phyloP scores from a whole-genome alignment of 495 filamentous ascomycete genomes.

The Poronia punctata region DNA sequence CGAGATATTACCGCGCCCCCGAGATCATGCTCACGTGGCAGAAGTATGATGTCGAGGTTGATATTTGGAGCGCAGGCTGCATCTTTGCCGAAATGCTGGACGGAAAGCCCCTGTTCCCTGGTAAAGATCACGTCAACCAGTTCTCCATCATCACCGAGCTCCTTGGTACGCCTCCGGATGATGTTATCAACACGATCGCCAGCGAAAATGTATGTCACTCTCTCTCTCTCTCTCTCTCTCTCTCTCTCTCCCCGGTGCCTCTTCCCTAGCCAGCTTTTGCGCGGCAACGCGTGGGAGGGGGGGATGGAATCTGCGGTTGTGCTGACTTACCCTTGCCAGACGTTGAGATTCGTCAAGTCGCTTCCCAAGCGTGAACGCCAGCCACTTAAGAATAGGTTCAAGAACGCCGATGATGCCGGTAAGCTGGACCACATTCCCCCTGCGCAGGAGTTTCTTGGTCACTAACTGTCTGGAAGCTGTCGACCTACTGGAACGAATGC shows the following conservation, averaged over 20 bases:
- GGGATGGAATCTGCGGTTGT: neutral
- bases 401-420: conserved; percentile 91
- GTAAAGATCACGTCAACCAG: conserved; percentile 98
- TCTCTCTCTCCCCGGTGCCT: too few species aligned
- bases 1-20: conserved; percentile 94
- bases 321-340: conserved; percentile 48
- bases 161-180: conserved; percentile 93
- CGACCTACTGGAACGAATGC: conserved; percentile 91
- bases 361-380: conserved; percentile 93
- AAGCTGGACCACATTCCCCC: conserved; percentile 20
- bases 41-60: conserved; percentile 98
- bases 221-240: too few species aligned
- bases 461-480: conserved; percentile 54
- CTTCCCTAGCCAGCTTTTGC: too few species aligned
- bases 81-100: conserved; percentile 99
- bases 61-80: conserved; percentile 98
- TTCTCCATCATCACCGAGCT: conserved; percentile 99
- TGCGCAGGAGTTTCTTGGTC: neutral
- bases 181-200: conserved; percentile 97
- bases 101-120: conserved; percentile 95
- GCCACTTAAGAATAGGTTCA: conserved; percentile 86
- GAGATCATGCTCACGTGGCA: conserved; percentile 99
- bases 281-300: too few species aligned
- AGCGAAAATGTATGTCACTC: conserved; percentile 78
- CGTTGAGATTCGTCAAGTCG: conserved; percentile 93